Evolutionary conservation across 176 grass and related monocot genomes (phyloP).

Genomic region (Saccharum spontaneum): DNA sequence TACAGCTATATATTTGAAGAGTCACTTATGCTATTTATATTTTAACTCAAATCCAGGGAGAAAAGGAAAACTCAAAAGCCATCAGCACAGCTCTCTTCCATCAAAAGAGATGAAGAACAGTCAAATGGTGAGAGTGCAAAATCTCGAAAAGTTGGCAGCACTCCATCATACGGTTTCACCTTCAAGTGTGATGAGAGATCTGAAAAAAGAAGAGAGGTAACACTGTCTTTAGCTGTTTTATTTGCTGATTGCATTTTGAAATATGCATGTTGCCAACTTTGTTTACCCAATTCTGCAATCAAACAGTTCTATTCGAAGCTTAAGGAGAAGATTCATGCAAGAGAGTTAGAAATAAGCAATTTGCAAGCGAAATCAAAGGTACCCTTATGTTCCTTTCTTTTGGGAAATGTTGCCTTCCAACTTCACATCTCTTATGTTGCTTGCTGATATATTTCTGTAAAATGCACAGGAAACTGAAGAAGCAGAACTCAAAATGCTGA

Average conservation of each 20-base stretch:
- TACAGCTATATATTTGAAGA: constrained; percentile 9
- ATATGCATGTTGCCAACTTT: constrained; percentile 10
- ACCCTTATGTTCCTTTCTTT: background rate
- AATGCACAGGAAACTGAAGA: constrained; percentile 61
- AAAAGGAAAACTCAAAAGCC: constrained; percentile 43
- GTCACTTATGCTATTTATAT: constrained; percentile 31
- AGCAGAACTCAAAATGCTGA: constrained; percentile 64
- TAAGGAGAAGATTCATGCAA: constrained; percentile 67
- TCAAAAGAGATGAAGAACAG: constrained; percentile 47
- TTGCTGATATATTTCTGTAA: constrained; percentile 29
- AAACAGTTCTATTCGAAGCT: constrained; percentile 68
- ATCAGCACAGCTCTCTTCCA: constrained; percentile 38
- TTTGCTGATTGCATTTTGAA: constrained; percentile 16
- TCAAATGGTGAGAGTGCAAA: constrained; percentile 43
- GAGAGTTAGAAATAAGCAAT: constrained; percentile 61
- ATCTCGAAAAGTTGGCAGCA: constrained; percentile 30
- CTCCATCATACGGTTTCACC: constrained; percentile 59
- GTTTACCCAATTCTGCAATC: constrained; percentile 19
- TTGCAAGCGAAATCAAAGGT: constrained; percentile 67
- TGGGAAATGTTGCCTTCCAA: background rate
- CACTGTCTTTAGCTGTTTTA: background rate
- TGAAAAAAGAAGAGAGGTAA: constrained; percentile 64
- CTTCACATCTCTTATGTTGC: background rate
- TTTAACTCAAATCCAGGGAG: constrained; percentile 45
- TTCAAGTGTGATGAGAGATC: constrained; percentile 75